These are phyloP conservation scores for Tephrocybe sp. DNA, from an alignment of 768 basidiomycete species.

Conservation along the genomic window DNA sequence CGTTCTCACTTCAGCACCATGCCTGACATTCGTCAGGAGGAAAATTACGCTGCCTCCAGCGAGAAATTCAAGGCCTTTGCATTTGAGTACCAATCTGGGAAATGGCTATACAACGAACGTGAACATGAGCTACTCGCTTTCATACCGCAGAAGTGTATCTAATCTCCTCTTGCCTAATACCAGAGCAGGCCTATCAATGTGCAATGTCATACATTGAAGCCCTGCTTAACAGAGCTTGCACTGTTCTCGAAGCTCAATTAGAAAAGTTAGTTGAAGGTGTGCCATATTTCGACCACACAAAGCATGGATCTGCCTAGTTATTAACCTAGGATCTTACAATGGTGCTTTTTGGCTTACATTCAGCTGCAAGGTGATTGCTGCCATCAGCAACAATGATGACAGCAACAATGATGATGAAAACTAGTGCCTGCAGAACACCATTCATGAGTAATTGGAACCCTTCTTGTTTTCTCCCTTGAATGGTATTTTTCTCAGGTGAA, in stretches of 20 bases:
- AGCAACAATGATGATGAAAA: too few relatives aligned
- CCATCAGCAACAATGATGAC: too few relatives aligned
- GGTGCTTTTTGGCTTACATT: conserved; percentile 15
- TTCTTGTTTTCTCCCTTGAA: too few relatives aligned
- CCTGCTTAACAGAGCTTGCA: conserved; percentile 7
- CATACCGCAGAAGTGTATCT: not conserved
- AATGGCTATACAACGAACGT: conserved; percentile 27
- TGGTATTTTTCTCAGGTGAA: too few relatives aligned
- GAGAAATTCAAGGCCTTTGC: not conserved
- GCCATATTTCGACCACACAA: not conserved
- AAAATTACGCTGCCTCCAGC: not conserved
- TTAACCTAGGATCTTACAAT: conserved; percentile 17
- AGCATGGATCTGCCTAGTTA: not conserved
- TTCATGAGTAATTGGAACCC: too few relatives aligned
- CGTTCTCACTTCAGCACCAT: not conserved
- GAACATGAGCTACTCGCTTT: conserved; percentile 15
- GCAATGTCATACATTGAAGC: conserved; percentile 15
- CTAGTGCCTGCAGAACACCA: too few relatives aligned
- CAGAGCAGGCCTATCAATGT: conserved; percentile 20
- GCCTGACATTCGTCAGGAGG: not conserved
- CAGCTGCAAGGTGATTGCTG: too few relatives aligned
- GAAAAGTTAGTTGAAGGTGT: conserved; percentile 17
- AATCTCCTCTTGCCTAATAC: conserved; percentile 10
- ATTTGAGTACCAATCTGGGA: conserved; percentile 8
- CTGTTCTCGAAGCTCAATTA: conserved; percentile 14